Conservation (phyloP, 2,329 filamentous ascomycete species). For the Penicillium sp. region DNA sequence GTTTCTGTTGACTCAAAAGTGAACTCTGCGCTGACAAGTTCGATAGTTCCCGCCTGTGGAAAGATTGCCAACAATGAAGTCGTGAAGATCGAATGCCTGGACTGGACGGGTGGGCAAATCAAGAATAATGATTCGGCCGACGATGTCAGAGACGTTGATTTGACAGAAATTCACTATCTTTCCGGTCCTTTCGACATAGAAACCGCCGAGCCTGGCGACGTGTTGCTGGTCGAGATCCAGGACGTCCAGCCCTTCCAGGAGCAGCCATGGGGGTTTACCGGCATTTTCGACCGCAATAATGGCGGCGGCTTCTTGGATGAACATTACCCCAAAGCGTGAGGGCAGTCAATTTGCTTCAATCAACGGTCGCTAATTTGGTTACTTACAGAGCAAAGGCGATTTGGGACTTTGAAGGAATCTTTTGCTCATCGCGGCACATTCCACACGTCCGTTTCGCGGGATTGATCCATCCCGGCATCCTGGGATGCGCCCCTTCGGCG, state of each 20-base stretch:
- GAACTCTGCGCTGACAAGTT: background rate
- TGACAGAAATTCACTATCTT: conserved; percentile 82
- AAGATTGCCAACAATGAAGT: conserved; percentile 79
- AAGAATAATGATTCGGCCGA: conserved; percentile 87
- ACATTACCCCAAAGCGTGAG: conserved; percentile 76
- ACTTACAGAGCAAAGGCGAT: conserved; percentile 61
- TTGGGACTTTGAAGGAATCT: conserved; percentile 75
- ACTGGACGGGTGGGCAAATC: conserved; percentile 79
- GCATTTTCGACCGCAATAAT: conserved; percentile 74
- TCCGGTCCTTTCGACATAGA: conserved; percentile 87
- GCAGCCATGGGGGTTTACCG: conserved; percentile 86
- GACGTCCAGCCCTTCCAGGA: conserved; percentile 87
- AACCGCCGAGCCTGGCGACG: conserved; percentile 77
- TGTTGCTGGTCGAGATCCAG: conserved; percentile 84
- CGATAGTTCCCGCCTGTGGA: conserved; percentile 67
- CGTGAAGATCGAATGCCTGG: conserved; percentile 89
- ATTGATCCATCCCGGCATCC: conserved; percentile 85
- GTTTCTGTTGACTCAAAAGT: background rate
- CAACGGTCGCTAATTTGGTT: background rate
- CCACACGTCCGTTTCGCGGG: conserved; percentile 84
- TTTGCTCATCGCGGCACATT: conserved; percentile 82
- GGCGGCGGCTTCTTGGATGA: conserved; percentile 88
- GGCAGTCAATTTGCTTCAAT: background rate
- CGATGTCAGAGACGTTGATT: conserved; percentile 78
- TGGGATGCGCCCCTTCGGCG: conserved; percentile 81